Percentiles rank a stretch among this genome's conserved stretches.
Evolutionary conservation across 139 green algal species (phyloP).

Genomic region (Tetraselmis chui): DNA sequence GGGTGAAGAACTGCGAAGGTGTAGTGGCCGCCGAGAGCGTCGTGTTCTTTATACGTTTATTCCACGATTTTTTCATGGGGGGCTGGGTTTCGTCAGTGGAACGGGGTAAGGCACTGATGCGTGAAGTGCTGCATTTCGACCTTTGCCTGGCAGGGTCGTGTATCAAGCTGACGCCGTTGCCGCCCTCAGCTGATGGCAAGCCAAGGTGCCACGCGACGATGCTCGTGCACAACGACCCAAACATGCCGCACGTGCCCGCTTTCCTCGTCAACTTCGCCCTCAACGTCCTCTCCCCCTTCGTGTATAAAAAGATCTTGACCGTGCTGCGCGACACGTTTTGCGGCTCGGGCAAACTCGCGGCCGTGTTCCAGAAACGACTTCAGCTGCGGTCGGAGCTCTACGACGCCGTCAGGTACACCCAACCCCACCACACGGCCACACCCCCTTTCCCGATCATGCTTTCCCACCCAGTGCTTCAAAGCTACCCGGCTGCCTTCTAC

Average conservation of each 20-base stretch:
- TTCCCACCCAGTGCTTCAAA: too few relatives aligned
- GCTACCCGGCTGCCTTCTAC: too few relatives aligned
- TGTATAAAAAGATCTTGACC: neutral
- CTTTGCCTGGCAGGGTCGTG: neutral
- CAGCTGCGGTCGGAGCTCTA: neutral
- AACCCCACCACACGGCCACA: too few relatives aligned
- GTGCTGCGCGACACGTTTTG: neutral
- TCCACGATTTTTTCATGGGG: too few relatives aligned
- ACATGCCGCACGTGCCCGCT: neutral
- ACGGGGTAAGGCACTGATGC: too few relatives aligned
- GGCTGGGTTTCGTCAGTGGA: too few relatives aligned
- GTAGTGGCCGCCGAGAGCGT: too few relatives aligned
- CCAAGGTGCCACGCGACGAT: neutral
- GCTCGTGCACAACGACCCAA: neutral
- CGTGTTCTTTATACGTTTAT: too few relatives aligned
- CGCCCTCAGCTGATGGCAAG: neutral
- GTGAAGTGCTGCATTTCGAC: too few relatives aligned
- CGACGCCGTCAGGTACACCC: neutral
- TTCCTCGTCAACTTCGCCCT: neutral
- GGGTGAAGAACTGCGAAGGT: neutral
- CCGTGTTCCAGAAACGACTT: neutral
- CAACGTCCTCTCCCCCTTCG: neutral
- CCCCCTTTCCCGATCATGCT: too few relatives aligned
- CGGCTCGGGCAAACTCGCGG: neutral
- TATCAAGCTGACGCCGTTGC: neutral